These are phyloP conservation scores for Mucor velutinosus DNA, from an alignment of 371 early-diverging fungal genomes.

Conservation along the genomic window DNA sequence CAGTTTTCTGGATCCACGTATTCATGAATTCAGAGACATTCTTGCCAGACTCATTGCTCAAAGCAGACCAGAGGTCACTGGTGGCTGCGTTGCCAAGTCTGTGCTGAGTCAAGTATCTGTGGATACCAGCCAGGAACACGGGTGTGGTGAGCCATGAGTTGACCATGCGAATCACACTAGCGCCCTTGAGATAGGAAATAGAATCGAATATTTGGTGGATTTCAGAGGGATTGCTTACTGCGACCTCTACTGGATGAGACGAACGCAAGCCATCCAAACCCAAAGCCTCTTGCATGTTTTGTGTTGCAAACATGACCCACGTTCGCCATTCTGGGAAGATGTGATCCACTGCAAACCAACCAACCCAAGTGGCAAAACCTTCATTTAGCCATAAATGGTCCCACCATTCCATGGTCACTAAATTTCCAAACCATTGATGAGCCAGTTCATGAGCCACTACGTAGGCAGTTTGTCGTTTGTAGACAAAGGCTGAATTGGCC, in stretches of 20 bases:
- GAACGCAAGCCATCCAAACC: slow-evolving; percentile 79
- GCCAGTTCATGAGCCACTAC: slow-evolving; percentile 94
- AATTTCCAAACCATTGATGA: slow-evolving; percentile 98
- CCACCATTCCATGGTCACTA: slow-evolving; percentile 84
- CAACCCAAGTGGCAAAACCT: slow-evolving; percentile 96
- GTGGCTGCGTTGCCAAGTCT: slow-evolving; percentile 86
- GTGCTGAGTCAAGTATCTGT: slow-evolving; percentile 79
- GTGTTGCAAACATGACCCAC: slow-evolving; percentile 78
- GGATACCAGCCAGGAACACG: slow-evolving; percentile 76
- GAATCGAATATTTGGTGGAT: slow-evolving; percentile 85
- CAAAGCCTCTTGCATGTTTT: slow-evolving; percentile 73
- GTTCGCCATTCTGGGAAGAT: slow-evolving; percentile 80
- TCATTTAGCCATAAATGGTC: slow-evolving; percentile 96
- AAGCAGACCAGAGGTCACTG: slow-evolving; percentile 78
- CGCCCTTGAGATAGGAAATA: slow-evolving; percentile 92
- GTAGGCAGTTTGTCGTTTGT: slow-evolving; percentile 81
- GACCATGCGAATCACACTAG: slow-evolving; percentile 91
- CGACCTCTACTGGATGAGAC: slow-evolving; percentile 93
- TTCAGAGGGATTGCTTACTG: slow-evolving; percentile 78
- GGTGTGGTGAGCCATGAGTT: slow-evolving; percentile 77
- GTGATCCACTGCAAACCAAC: slow-evolving; percentile 78
- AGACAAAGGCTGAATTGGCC: slow-evolving; percentile 57
- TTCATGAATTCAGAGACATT: slow-evolving; percentile 83
- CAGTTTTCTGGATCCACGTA: slow-evolving; percentile 87
- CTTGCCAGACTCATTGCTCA: slow-evolving; percentile 69